Evolutionary conservation across 345 rosid species (phyloP), one percentile per base, ranked within the genome.

Genomic region (Eucalyptus regnans): DNA sequence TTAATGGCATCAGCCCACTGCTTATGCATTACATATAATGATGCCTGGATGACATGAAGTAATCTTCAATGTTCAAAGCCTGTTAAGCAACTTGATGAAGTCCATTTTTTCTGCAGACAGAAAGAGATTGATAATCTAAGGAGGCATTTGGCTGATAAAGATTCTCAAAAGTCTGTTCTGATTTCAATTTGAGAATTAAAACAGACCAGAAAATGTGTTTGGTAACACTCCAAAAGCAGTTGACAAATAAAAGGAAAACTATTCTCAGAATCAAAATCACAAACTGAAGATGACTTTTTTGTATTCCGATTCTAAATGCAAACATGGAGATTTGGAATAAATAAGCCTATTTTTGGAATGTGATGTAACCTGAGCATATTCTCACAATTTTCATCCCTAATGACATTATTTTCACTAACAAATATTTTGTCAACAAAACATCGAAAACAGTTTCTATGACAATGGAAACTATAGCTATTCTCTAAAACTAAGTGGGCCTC

Each of bases 71-170:
- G 90, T 95, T 95, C 86, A 97, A 96, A 92, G 99, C 99, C 91
- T 96, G 98, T 89, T 94, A 95, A 88, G 99, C 98, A 89, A 97
- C 95, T 94, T 96, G 99, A 93, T 97, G 98, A 89, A 96, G 98
- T 91, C 96, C 99, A 91, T 94, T 92, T 91, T 97, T 96, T 93
- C 99, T 97, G 85, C 88, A 90, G 86, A 9, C 17, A 87, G 62
- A 43, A 52, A 80, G 66, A 86, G 86, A 49, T 43, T 46, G 37
- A 7, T 14, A 13, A 44, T 85, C 37, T 46, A 29, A 85, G 54
- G 22, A 85, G 16, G 33, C 11, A 29, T 50, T 48, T 1, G 5
- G 43, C 80, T 31, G 80, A 68, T 68, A 8, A 68, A 68, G 80
- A 68, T 68, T 68, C 43, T 68, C 22, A 68, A 31, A 33, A 68